Evolutionary conservation across 345 rosid genomes (phyloP).

Genomic region (Citrus unshiu): DNA sequence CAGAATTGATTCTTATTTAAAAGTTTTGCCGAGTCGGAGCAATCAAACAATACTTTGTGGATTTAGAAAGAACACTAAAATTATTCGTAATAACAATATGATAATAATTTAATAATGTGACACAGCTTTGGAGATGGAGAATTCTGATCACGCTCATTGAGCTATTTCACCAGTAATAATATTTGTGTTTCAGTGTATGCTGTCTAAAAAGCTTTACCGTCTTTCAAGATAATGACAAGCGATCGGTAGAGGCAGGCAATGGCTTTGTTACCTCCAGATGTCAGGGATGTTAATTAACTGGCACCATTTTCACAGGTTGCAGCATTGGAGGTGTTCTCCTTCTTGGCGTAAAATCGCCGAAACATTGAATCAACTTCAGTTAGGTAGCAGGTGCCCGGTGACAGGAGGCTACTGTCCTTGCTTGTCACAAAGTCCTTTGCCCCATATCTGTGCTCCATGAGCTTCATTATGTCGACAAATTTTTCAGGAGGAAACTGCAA

Average conservation of each 20-base stretch:
- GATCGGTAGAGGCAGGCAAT: neutral
- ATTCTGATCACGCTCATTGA: neutral
- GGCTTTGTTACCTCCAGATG: neutral
- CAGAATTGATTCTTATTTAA: no score
- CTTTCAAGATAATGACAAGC: neutral
- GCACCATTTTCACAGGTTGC: neutral
- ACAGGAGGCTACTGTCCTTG: constrained; percentile 76
- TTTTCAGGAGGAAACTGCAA: constrained; percentile 74
- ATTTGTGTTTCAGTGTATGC: neutral
- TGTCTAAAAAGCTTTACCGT: neutral
- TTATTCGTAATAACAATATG: neutral
- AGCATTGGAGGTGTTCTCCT: constrained; percentile 15
- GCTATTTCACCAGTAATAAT: neutral
- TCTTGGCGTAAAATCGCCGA: constrained; percentile 82
- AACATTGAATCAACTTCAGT: constrained; percentile 90
- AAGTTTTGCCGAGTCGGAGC: neutral
- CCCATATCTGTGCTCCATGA: constrained; percentile 96
- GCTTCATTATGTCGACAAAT: constrained; percentile 79
- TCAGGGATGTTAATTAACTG: neutral
- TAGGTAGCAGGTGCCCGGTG: constrained; percentile 87
- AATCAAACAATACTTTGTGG: neutral
- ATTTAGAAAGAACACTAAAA: neutral
- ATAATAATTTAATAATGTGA: neutral
- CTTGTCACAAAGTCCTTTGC: constrained; percentile 90
- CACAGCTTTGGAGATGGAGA: neutral